Evolutionary conservation across 169 alveolate species (phyloP), one percentile per base, ranked within the genome.

Genomic region (Cyclospora cayetanensis): DNA sequence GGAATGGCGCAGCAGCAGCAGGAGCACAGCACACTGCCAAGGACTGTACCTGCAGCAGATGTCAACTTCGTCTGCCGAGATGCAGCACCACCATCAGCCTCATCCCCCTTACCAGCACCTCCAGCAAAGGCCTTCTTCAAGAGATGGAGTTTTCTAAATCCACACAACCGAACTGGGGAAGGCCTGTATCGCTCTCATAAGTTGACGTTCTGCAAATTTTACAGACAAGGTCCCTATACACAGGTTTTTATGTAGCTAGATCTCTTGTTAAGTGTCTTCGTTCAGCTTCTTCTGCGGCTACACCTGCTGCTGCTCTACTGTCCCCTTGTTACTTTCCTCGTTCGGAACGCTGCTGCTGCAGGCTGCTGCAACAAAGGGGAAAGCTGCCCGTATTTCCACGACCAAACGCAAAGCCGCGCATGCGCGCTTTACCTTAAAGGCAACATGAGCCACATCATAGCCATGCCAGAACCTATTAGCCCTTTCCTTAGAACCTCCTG

Each of bases 1-100:
- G n/a, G n/a, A n/a, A n/a, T n/a, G n/a, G n/a, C n/a, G n/a, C n/a
- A 60, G 72, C 72, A 60, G 27, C 72, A 60, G 27, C 72, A 60
- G 79, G 43, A 60, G 72, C 72, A 60, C 35, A 42, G 66, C 42
- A 37, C 41, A 41, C 53, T 65, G 39, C 42, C 66, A 31, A 65
- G 66, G n/a, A 60, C 84, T 72, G 63, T 34, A 20, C 63, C 84
- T 34, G 11, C n/a, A 31, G 4, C 72, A 60, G 72, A 0, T 27
- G 80, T 29, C 46, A 12, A 46, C 11, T 34, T 34, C 35, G 9
- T 60, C 41, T 4, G 66, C 55, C n/a, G n/a, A n/a, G n/a, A n/a
- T n/a, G n/a, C n/a, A n/a, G n/a, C n/a, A n/a, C n/a, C n/a, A n/a
- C n/a, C n/a, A n/a, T n/a, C n/a, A n/a, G n/a, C n/a, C n/a, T n/a